phyloP scores from a whole-genome alignment of 75 land plant species.

The Pinus albicaulis region DNA sequence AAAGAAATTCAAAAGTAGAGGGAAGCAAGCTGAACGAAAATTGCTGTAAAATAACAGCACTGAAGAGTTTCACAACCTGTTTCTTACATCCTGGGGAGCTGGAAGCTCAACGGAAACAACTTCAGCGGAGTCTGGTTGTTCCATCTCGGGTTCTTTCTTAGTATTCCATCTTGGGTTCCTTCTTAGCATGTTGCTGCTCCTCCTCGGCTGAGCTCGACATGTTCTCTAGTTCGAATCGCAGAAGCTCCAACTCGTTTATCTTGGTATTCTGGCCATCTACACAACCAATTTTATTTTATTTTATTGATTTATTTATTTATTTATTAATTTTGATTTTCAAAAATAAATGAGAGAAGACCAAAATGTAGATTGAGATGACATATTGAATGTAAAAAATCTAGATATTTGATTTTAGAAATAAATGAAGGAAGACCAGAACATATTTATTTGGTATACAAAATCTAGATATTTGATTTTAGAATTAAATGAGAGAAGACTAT shows the following conservation, averaged over 20 bases:
- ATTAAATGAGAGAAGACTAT: no score
- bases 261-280: neutral
- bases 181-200: neutral
- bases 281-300: no score
- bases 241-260: neutral
- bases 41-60: neutral
- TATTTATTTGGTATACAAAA: no score
- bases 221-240: neutral
- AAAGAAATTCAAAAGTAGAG: neutral
- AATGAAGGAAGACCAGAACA: no score
- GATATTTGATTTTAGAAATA: no score
- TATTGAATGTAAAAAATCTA: no score
- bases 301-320: no score
- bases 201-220: neutral
- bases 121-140: neutral
- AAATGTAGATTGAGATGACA: no score
- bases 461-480: no score
- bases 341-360: no score
- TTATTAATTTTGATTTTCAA: no score
- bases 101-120: slow-evolving; percentile 27
- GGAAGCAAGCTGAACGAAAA: neutral
- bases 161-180: neutral
- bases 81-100: slow-evolving; percentile 36
- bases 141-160: no score
- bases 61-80: slow-evolving; percentile 9